A percentile compares a stretch with the other conserved stretches of the same genome.
These are phyloP conservation scores for Kernera saxatilis DNA, from an alignment of 345 rosid species.

Conservation along the genomic window DNA sequence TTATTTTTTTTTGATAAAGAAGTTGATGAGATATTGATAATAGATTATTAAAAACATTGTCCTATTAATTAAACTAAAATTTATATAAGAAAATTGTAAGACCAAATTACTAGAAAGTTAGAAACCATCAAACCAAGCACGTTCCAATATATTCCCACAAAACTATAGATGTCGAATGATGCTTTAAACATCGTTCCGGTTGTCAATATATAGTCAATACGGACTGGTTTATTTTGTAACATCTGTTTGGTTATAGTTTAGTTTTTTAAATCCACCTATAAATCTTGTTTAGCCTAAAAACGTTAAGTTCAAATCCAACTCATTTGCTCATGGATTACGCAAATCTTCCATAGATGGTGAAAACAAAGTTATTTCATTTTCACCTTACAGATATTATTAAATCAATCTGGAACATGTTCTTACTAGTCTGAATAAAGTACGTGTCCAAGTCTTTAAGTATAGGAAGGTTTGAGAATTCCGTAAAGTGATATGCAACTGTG, in stretches of 20 bases:
- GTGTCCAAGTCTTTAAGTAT: neutral
- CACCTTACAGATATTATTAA: neutral
- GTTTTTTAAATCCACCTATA: too few relatives aligned
- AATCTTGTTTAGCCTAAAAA: too few relatives aligned
- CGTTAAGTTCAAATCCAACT: too few relatives aligned
- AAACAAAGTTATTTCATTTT: too few relatives aligned
- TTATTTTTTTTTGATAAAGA: too few relatives aligned
- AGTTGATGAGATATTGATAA: neutral
- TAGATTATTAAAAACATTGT: neutral
- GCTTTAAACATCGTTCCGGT: neutral
- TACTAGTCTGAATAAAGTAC: neutral
- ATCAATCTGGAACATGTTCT: neutral
- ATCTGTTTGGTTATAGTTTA: too few relatives aligned
- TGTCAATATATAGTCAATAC: neutral
- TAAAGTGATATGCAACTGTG: constrained; percentile 13
- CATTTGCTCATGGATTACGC: too few relatives aligned
- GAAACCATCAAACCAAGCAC: constrained; percentile 7
- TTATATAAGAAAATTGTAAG: neutral
- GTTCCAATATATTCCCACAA: neutral
- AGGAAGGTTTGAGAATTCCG: constrained; percentile 9
- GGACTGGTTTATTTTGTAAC: neutral
- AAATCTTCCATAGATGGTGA: too few relatives aligned
- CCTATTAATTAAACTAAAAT: neutral
- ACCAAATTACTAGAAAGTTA: neutral
- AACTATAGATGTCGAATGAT: neutral